A percentile compares a stretch with the other conserved stretches of the same genome.
phyloP scores from a whole-genome alignment of 2,329 filamentous ascomycete genomes.

The Alternaria postmessia region DNA sequence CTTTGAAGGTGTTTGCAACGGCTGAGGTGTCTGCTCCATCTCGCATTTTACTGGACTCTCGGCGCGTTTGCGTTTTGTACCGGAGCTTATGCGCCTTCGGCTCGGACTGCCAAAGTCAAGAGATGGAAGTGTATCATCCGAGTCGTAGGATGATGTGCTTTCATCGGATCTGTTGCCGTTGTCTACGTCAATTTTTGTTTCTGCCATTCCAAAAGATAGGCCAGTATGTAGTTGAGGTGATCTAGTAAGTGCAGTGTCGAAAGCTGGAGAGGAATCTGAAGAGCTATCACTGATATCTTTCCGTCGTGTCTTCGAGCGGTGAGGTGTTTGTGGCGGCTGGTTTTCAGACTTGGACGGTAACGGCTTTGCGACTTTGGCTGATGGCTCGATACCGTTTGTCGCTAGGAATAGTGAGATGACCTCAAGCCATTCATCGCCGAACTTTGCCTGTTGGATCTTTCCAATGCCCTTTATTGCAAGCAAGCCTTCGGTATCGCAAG shows the following conservation, averaged over 20 bases:
- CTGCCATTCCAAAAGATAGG: slow-evolving; percentile 35
- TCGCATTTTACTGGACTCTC: slow-evolving; percentile 22
- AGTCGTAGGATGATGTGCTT: slow-evolving; percentile 1
- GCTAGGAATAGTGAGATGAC: slow-evolving; percentile 30
- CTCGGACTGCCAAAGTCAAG: slow-evolving; percentile 26
- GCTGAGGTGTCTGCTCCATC: neutral
- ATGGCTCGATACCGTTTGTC: slow-evolving; percentile 5
- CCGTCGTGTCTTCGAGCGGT: neutral
- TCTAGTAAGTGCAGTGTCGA: slow-evolving; percentile 26
- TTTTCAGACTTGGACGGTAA: neutral
- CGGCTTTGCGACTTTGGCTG: neutral
- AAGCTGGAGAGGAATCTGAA: slow-evolving; percentile 32
- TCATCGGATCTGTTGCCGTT: slow-evolving; percentile 1
- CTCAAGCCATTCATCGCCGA: slow-evolving; percentile 40
- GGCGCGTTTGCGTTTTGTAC: slow-evolving; percentile 39
- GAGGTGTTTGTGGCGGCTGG: slow-evolving; percentile 10
- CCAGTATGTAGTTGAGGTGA: slow-evolving; percentile 25
- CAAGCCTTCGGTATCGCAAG: slow-evolving; percentile 26
- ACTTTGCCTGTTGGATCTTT: slow-evolving; percentile 23
- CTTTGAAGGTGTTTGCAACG: neutral
- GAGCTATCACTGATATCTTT: slow-evolving; percentile 8
- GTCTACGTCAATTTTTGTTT: slow-evolving; percentile 22
- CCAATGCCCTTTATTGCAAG: slow-evolving; percentile 39
- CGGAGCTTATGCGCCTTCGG: slow-evolving; percentile 11
- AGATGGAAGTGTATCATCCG: slow-evolving; percentile 26